Conservation (phyloP, 306 rosid genomes). For the Trichosanthes truncata region DNA sequence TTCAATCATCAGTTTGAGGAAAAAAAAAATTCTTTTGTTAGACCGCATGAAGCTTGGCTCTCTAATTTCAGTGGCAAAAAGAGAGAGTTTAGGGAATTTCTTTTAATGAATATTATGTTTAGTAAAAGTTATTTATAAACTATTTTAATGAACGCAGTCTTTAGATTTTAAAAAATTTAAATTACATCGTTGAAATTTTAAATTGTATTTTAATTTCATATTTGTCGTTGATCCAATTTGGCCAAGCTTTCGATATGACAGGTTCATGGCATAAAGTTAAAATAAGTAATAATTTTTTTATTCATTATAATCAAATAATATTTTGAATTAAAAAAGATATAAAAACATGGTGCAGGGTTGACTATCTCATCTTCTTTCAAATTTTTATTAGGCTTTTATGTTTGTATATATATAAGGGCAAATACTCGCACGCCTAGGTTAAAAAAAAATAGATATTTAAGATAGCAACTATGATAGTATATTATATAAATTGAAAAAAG, state of each 20-base stretch:
- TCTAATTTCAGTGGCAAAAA: neutral
- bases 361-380: neutral
- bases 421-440: neutral
- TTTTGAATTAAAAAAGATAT: too few species aligned
- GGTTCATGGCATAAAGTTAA: too few species aligned
- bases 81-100: too few species aligned
- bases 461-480: neutral
- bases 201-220: too few species aligned
- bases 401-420: neutral
- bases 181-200: too few species aligned
- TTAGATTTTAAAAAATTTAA: too few species aligned
- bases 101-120: neutral
- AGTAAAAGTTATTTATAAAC: neutral
- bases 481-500: neutral
- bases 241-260: too few species aligned
- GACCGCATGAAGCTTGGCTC: neutral
- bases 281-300: too few species aligned
- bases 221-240: too few species aligned
- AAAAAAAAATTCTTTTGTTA: neutral
- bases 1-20: too few species aligned
- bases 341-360: neutral
- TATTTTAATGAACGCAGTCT: too few species aligned
- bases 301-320: too few species aligned
- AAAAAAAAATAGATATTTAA: neutral
- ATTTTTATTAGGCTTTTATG: neutral